These are phyloP conservation scores for Tetrapyrgos nigripes DNA, from an alignment of 1,284 basidiomycete species.

Conservation along the genomic window DNA sequence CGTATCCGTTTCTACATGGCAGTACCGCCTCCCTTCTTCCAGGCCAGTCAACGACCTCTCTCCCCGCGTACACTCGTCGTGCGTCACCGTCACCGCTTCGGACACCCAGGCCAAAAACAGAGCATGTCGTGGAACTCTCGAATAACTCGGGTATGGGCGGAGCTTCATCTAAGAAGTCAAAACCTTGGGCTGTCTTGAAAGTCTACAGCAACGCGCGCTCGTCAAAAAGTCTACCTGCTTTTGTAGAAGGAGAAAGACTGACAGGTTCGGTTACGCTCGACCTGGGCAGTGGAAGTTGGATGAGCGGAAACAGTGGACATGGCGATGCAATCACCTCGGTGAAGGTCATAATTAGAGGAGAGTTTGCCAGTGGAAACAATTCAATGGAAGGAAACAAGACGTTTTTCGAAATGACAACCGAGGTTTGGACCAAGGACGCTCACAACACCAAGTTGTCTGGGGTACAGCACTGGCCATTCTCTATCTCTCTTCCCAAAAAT, in stretches of 20 bases:
- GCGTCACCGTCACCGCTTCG: slow-evolving; percentile 1
- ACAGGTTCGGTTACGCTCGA: slow-evolving; percentile 36
- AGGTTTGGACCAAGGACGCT: neutral
- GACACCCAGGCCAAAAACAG: slow-evolving; percentile 3
- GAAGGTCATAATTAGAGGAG: slow-evolving; percentile 16
- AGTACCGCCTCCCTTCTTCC: slow-evolving; percentile 4
- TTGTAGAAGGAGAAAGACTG: slow-evolving; percentile 33
- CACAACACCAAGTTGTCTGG: slow-evolving; percentile 36
- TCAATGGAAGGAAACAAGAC: slow-evolving; percentile 25
- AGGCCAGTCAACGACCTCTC: slow-evolving; percentile 14
- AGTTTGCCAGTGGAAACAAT: slow-evolving; percentile 2
- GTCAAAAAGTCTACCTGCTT: slow-evolving; percentile 8
- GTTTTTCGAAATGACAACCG: slow-evolving; percentile 16
- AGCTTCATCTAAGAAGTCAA: slow-evolving; percentile 19
- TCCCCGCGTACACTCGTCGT: slow-evolving; percentile 20
- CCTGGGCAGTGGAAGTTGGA: slow-evolving; percentile 32
- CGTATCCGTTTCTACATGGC: slow-evolving; percentile 1
- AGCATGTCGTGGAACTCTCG: slow-evolving; percentile 17
- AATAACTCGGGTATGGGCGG: slow-evolving; percentile 42
- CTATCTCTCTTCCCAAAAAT: slow-evolving; percentile 39
- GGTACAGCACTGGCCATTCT: slow-evolving; percentile 42
- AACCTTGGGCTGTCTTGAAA: slow-evolving; percentile 16
- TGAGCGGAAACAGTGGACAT: slow-evolving; percentile 29
- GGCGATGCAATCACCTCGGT: slow-evolving; percentile 20
- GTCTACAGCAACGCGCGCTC: slow-evolving; percentile 12